Base-by-base conservation (phyloP, 257 asterid species). In the Anisodus tanguticus region DNA sequence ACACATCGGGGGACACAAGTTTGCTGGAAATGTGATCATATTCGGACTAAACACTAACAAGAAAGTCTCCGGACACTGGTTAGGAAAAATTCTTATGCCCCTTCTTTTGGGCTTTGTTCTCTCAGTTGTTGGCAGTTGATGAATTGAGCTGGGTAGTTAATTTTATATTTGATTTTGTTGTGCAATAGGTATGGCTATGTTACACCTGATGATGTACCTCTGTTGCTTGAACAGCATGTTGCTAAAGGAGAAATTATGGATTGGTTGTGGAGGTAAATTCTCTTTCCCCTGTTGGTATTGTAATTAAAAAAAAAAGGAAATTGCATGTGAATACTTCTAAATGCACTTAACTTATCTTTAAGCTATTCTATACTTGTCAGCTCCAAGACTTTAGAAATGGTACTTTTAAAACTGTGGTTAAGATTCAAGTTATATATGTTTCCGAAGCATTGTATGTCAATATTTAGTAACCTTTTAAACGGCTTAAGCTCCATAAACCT, bases 1-100 rank as follows among this genome's bases (percentile, higher is more conserved):
- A 47, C 98, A 97, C 82, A 90, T 97, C 82, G 99, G 98, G 57
- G 98, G 98, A 76, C 96, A 95, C 68, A 91, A 90, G 90, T 97
- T 95, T 86, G 98, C 98, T 31, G 98, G 98, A 55, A 97, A 97
- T 80, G 91, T 94, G 49, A 91, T 95, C 86, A 91, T 97, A 71
- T 97, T 89, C 85, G 98, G 97, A 78, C 93, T 95, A 81, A 92
- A 89, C 83, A 22, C 84, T 13, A 86, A 86, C 57, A 92, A 93
- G 86, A 90, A 93, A 88, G 89, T 95, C 87, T 88, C 90, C 0
- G 99, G 99, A 76, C 98, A 95, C 86, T 95, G 99, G 99, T 97
- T 83, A 87, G 91, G 89, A 86, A 22, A 68, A 85, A 77, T 67
- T 72, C 49, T 49, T 80, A 31, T 82, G 35, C 51, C 51, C 26